These are phyloP conservation scores for Ceratocystis lukuohia DNA, from an alignment of 2,329 filamentous ascomycete species.

Conservation along the genomic window DNA sequence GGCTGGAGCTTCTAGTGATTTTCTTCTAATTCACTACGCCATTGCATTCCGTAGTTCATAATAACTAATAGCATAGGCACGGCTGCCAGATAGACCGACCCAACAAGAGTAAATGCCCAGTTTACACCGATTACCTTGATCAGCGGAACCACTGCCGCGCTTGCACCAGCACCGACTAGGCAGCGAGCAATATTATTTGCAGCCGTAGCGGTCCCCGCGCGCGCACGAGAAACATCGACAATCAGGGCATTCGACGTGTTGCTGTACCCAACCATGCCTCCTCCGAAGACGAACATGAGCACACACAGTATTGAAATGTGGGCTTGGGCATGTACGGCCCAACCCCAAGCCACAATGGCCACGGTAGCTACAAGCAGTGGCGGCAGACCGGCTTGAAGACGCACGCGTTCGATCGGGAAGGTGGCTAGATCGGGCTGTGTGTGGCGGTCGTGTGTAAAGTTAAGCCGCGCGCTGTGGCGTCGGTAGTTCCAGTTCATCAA, in stretches of 20 bases:
- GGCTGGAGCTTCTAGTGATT: background rate
- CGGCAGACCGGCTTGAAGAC: slow-evolving; percentile 37
- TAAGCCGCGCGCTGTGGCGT: slow-evolving; percentile 41
- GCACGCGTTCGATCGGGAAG: slow-evolving; percentile 40
- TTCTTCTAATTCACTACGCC: slow-evolving; percentile 1
- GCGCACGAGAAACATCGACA: slow-evolving; percentile 41
- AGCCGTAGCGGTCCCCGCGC: slow-evolving; percentile 41
- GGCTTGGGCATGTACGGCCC: slow-evolving; percentile 33
- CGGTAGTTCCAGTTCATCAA: slow-evolving; percentile 55
- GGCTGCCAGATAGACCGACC: slow-evolving; percentile 30
- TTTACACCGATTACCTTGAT: slow-evolving; percentile 37
- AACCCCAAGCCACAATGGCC: slow-evolving; percentile 38
- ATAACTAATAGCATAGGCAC: slow-evolving; percentile 31
- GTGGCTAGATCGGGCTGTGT: slow-evolving; percentile 36
- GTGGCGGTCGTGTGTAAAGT: slow-evolving; percentile 38
- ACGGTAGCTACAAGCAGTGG: slow-evolving; percentile 38
- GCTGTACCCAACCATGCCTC: slow-evolving; percentile 40
- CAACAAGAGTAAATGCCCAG: slow-evolving; percentile 39
- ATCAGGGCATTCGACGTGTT: slow-evolving; percentile 40
- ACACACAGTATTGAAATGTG: slow-evolving; percentile 36
- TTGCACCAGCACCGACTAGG: slow-evolving; percentile 39
- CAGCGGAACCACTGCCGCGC: slow-evolving; percentile 40
- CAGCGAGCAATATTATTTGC: slow-evolving; percentile 45
- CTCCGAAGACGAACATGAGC: slow-evolving; percentile 34
- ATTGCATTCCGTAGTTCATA: slow-evolving; percentile 24